A percentile compares a stretch with the other conserved stretches of the same genome.
These are phyloP conservation scores for Neoscytalidium dimidiatum DNA, from an alignment of 2,329 filamentous ascomycete genomes.

Conservation along the genomic window DNA sequence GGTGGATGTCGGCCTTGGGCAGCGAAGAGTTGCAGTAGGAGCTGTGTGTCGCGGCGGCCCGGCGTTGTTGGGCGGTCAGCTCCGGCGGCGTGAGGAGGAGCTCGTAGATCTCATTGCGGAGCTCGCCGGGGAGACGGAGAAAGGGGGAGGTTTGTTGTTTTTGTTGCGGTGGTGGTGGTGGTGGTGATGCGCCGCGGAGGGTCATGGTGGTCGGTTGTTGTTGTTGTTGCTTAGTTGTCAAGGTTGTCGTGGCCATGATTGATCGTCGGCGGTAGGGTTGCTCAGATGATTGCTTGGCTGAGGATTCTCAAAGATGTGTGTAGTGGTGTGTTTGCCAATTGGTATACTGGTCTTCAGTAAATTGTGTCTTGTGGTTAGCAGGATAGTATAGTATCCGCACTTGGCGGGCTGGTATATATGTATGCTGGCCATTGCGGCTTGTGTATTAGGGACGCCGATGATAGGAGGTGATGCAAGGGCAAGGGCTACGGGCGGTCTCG, in stretches of 20 bases:
- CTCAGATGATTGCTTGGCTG: neutral
- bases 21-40: conserved; percentile 19
- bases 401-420: conserved; percentile 10
- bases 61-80: conserved; percentile 26
- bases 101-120: conserved; percentile 60
- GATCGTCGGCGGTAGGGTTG: neutral
- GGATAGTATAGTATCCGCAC: neutral
- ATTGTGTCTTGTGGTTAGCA: neutral
- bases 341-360: neutral
- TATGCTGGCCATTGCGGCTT: neutral
- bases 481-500: neutral
- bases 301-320: neutral
- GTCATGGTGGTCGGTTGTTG: conserved; percentile 21
- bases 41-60: conserved; percentile 26
- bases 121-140: conserved; percentile 58
- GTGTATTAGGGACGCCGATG: neutral
- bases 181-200: conserved; percentile 9
- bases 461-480: neutral
- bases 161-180: conserved; percentile 16
- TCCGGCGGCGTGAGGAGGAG: conserved; percentile 35
- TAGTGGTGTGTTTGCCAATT: neutral
- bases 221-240: conserved; percentile 39
- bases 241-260: conserved; percentile 46
- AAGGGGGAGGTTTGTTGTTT: conserved; percentile 25
- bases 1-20: conserved; percentile 33